Evolutionary conservation across 805 yeast genomes (phyloP).

Genomic region (Millerozyma miso): DNA sequence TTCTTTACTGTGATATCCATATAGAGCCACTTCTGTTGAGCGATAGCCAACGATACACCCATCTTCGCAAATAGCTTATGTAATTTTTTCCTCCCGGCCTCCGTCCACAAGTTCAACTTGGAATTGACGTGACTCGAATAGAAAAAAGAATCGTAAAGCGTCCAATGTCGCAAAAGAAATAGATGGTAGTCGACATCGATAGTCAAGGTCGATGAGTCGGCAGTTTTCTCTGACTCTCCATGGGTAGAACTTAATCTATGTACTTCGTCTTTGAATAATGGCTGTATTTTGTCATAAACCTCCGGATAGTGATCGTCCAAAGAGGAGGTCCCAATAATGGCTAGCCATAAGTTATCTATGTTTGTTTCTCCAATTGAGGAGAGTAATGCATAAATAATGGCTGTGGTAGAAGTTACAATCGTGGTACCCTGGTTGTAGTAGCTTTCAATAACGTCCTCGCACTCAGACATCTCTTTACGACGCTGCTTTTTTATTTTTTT

Average conservation of each 20-base stretch:
- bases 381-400: conserved; percentile 75
- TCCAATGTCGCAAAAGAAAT: conserved; percentile 88
- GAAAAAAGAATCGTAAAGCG: conserved; percentile 82
- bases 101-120: conserved; percentile 83
- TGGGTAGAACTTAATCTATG: conserved; percentile 53
- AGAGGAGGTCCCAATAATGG: conserved; percentile 85
- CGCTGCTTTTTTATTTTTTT: conserved; percentile 35
- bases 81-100: conserved; percentile 79
- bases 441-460: conserved; percentile 57
- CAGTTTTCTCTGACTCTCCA: conserved; percentile 24
- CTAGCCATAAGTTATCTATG: conserved; percentile 70
- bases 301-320: conserved; percentile 69
- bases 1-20: conserved; percentile 78
- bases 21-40: conserved; percentile 89
- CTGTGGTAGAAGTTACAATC: conserved; percentile 66
- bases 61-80: conserved; percentile 92
- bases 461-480: conserved; percentile 35
- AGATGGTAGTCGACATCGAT: conserved; percentile 82
- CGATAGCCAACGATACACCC: conserved; percentile 89
- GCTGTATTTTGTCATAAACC: conserved; percentile 67
- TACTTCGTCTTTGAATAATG: conserved; percentile 79
- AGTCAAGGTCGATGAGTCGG: conserved; percentile 45
- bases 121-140: conserved; percentile 92
- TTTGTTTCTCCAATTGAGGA: conserved; percentile 81
- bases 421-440: conserved; percentile 86